Evolutionary conservation across 345 rosid species (phyloP), one percentile per base, ranked within the genome.

Genomic region (Camelina laxa): DNA sequence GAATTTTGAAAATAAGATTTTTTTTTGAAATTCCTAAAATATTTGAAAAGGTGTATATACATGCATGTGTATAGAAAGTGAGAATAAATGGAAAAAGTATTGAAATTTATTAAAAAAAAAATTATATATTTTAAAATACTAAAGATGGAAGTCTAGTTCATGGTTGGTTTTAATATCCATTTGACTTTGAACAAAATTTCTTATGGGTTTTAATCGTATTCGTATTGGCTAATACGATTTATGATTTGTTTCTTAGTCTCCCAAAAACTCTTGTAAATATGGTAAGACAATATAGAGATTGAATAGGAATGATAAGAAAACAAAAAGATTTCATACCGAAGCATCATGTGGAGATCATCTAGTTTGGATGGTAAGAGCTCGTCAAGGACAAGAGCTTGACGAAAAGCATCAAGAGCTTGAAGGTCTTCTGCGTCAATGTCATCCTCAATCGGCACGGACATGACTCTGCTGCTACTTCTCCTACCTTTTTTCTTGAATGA

Each of bases 291-390:
- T 36, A 55, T 16, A 68, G 41, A 62, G 53, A 63, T 9, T 55
- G 31, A n/a, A 5, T 33, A 42, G 15, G n/a, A 51, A 62, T 39
- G 9, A 35, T 39, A 24, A 39, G 9, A 8, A 24, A 61, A 16
- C 3, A 42, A 51, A 45, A n/a, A n/a, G n/a, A 7, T 7, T 17
- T 6, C 1, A 1, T 73, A 79, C 99, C 99, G 81, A 64, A 92
- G 92, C 96, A 95, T 87, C 91, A 79, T 81, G 75, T 87, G 93
- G 39, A 78, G 92, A 76, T 90, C 96, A 74, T 95, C 99, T 9
- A 88, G 97, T 55, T 81, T 95, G 11, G 85, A 68, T 14, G 99
- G 93, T 14, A 95, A 76, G 9, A 92, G 82, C 77, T 92, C 99
- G 13, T 95, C 99, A 50, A 87, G 79, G 35, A 92, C 80, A 72